Evolutionary conservation across 2,329 filamentous ascomycete species (phyloP), one percentile per base, ranked within the genome.

Genomic region (Nothomitra cinnamomea): DNA sequence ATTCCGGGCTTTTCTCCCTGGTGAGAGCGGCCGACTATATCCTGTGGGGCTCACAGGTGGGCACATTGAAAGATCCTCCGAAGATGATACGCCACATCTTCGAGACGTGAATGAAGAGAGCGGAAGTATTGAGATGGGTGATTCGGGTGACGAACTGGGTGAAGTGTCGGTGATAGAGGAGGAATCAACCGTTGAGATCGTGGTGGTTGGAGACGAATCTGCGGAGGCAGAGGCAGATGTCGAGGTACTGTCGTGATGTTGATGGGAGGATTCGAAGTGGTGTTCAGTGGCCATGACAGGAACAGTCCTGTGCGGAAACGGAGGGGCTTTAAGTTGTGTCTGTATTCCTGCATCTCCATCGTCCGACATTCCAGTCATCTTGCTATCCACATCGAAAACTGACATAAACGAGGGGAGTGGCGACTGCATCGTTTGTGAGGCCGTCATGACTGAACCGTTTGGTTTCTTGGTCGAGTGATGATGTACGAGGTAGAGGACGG

Each of bases 131-230:
- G 85, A 83, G 53, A 84, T 72, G 1, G 88, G 87, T 2, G 92
- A 95, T 67, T 95, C 89, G 7, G 90, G 90, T 1, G 90, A 95
- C 21, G 89, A 87, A 52, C 84, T 90, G 2, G 92, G 88, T 3
- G 90, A 95, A 6, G 87, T 83, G 61, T 96, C 90, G 28, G 89
- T 89, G 50, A 92, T 75, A 28, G 87, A 86, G 7, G 87, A 90
- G 3, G 89, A 94, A 69, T 95, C 90, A 58, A 90, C 87, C 19
- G 87, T 95, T 4, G 88, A 95, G 51, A 92, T 78, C 1, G 90
- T 95, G 2, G 89, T 95, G 6, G 90, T 96, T 1, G 92, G 92
- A 7, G 90, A 96, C 21, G 90, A 95, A 63, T 95, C 89, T 42
- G 86, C 86, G 1, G 92, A 96, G 58, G 86, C 87, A 15, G 53